Evolutionary conservation across 139 green algal genomes (phyloP), one percentile per base, ranked within the genome.

Genomic region (Haematococcus lacustris): DNA sequence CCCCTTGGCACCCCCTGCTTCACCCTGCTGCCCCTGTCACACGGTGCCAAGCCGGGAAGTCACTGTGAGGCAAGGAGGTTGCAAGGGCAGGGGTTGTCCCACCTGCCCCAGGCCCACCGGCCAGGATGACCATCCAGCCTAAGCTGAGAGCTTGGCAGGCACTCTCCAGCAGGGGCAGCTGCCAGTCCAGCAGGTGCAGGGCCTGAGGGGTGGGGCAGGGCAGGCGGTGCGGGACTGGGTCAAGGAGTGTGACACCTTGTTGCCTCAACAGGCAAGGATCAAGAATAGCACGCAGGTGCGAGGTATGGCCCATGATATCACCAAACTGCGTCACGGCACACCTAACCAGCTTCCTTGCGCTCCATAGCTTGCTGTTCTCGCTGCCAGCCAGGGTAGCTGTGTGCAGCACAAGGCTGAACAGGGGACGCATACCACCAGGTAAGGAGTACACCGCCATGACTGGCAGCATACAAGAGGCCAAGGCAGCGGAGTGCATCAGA

Each of bases 61-160:
- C n/a, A n/a, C n/a, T n/a, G n/a, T n/a, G n/a, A n/a, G n/a, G n/a
- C n/a, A n/a, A n/a, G n/a, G n/a, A n/a, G n/a, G n/a, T n/a, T n/a
- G n/a, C n/a, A n/a, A n/a, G n/a, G n/a, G n/a, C n/a, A n/a, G n/a
- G n/a, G n/a, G n/a, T n/a, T n/a, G n/a, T n/a, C n/a, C n/a, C n/a
- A n/a, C n/a, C n/a, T n/a, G n/a, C n/a, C n/a, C 76, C 82, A 5
- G 78, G 32, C 0, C 65, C 68, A 1, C 88, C 91, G 57, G 94
- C 88, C 38, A 96, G 81, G 63, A 96, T 70, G 62, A 74, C 79
- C 86, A 94, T 92, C 89, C 91, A 95, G 34, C 83, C 79, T 2
- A 63, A 73, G 17, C 47, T 74, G 28, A 78, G 73, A 32, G 79
- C 68, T 28, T 78, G 72, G 7, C 80, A 50, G 30, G 88, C 53